Percentiles rank a stretch among this genome's conserved stretches.
Evolutionary conservation across 306 rosid species (phyloP).

Genomic region (Dicorynia guianensis): DNA sequence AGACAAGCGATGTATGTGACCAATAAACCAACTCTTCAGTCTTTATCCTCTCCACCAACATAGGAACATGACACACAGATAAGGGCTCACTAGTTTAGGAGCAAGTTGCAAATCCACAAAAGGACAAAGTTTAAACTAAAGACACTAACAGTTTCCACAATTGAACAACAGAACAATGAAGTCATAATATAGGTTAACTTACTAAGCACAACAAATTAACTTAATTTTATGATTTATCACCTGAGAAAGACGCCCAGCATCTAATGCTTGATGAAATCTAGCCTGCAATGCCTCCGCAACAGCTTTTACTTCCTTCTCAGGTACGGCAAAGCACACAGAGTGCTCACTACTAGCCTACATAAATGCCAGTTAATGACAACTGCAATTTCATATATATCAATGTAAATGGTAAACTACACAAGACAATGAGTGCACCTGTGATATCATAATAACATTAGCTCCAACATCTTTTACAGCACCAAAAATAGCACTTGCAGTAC

Average conservation of each 20-base stretch:
- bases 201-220: not conserved
- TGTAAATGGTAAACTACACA: constrained; percentile 31
- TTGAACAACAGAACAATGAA: not conserved
- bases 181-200: no score
- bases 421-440: constrained; percentile 73
- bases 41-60: constrained; percentile 17
- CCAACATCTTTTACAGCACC: constrained; percentile 95
- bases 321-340: constrained; percentile 98
- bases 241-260: constrained; percentile 98
- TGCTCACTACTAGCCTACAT: constrained; percentile 99
- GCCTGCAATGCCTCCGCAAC: constrained; percentile 93
- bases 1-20: constrained; percentile 11
- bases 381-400: constrained; percentile 24
- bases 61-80: not conserved
- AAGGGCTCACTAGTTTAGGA: constrained; percentile 6
- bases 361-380: constrained; percentile 39
- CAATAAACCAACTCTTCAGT: not conserved
- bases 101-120: constrained; percentile 34
- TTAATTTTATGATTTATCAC: constrained; percentile 47
- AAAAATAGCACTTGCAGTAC: constrained; percentile 92
- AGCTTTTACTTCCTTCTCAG: constrained; percentile 94
- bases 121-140: not conserved
- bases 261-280: constrained; percentile 92
- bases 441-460: constrained; percentile 99
- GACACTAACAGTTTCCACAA: not conserved